A percentile compares a stretch with the other conserved stretches of the same genome.
phyloP scores from a whole-genome alignment of 139 green algal genomes.

The Auxenochlorella pyrenoidosa region DNA sequence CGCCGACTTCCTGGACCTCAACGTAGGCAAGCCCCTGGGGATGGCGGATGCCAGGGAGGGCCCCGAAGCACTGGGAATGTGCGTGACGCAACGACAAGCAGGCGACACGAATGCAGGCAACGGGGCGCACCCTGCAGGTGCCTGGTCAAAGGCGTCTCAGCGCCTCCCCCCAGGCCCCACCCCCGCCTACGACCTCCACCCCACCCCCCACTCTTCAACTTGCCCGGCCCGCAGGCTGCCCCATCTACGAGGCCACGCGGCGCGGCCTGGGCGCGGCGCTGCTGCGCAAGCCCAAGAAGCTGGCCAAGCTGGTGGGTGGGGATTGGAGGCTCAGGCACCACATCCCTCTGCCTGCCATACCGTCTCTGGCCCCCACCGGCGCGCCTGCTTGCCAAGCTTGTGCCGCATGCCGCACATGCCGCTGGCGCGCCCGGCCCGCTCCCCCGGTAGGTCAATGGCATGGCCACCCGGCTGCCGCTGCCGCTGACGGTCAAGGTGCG shows the following conservation, averaged over 20 bases:
- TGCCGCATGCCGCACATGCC: no score
- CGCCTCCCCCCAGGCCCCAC: no score
- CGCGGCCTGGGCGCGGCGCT: slow-evolving; percentile 79
- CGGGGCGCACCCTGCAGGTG: no score
- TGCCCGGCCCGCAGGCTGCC: slow-evolving; percentile 76
- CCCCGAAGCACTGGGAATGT: no score
- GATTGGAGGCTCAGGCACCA: neutral
- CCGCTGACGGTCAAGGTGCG: slow-evolving; percentile 90
- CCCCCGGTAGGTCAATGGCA: slow-evolving; percentile 52
- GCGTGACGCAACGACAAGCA: no score
- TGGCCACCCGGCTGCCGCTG: slow-evolving; percentile 65
- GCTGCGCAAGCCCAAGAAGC: slow-evolving; percentile 83
- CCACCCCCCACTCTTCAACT: neutral
- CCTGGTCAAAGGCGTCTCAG: no score
- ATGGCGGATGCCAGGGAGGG: no score
- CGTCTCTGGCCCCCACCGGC: no score
- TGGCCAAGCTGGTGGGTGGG: slow-evolving; percentile 75
- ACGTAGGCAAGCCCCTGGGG: slow-evolving; percentile 45
- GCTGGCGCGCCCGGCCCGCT: neutral
- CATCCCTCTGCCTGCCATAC: neutral
- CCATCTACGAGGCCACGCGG: slow-evolving; percentile 84
- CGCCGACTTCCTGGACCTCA: slow-evolving; percentile 84
- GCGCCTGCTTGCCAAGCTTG: no score
- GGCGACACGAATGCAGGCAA: no score
- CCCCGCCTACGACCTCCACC: no score